Base-by-base conservation (phyloP, 2,329 filamentous ascomycete genomes). In the Sarocladium oryzae region DNA sequence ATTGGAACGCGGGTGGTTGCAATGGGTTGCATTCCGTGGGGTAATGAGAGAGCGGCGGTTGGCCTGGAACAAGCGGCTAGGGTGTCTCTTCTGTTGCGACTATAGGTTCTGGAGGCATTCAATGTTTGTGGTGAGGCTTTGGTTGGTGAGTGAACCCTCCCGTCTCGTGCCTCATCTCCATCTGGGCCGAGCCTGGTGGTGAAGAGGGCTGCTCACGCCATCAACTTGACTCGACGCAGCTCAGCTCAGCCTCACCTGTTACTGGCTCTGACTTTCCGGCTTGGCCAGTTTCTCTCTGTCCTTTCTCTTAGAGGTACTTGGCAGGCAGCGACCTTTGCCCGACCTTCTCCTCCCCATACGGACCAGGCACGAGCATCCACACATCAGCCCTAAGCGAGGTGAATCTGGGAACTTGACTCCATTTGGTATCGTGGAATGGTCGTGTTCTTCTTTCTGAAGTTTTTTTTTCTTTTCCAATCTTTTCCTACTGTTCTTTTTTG, bases 1-100 rank as follows among this genome's bases (percentile, higher is more conserved):
- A 43, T 43, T 43, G 40, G 40, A 43, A 43, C 40, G 40, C 40
- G 40, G 40, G 40, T 15, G 20, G 40, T 43, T 43, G 40, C 40
- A 28, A 24, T 43, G 40, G 40, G 40, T 16, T 43, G 15, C 40
- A 43, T 43, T 43, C 40, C 40, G 40, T 43, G 40, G 40, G 40
- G 40, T 43, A 43, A 43, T 43, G 40, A 43, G 40, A 15, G 15
- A n/a, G 20, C 23, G 28, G 23, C 23, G 40, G 26, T 23, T 4
- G 23, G 23, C 15, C 40, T 43, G 40, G 40, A 43, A 26, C 40
- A 24, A 10, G 7, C 13, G 28, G 28, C 16, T 16, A 43, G 40
- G 40, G 40, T 43, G 21, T 28, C 5, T n/a, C 26, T 15, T n/a
- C 8, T 43, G 21, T 6, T 20, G 40, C 5, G 23, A 28, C 40